Percentiles rank a stretch among this genome's conserved stretches.
Conservation (phyloP, 2,329 filamentous ascomycete species). For the Penicillium nordicum region DNA sequence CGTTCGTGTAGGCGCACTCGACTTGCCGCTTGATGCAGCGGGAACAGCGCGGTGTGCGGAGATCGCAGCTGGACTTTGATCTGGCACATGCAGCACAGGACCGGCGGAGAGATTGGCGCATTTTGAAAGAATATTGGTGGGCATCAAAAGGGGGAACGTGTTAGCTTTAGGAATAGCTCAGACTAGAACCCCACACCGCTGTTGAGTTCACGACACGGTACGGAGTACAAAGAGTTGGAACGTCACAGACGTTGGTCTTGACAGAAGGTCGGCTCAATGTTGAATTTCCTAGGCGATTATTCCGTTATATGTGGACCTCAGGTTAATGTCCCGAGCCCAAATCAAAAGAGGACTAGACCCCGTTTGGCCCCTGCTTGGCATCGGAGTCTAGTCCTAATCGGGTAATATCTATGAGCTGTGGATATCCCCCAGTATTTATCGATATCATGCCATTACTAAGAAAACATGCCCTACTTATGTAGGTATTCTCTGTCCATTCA, state of each 20-base stretch:
- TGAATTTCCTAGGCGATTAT: not conserved
- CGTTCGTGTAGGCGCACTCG: constrained; percentile 53
- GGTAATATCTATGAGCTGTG: constrained; percentile 2
- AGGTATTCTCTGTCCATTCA: no score
- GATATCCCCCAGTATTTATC: not conserved
- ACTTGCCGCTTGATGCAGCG: constrained; percentile 51
- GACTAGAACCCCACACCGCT: not conserved
- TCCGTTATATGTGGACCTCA: not conserved
- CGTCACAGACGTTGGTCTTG: not conserved
- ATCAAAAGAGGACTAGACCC: constrained; percentile 25
- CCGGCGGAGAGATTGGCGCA: constrained; percentile 56
- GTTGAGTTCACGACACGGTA: not conserved
- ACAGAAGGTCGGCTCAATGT: not conserved
- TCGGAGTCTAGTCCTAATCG: constrained; percentile 27
- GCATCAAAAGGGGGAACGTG: not conserved
- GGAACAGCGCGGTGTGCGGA: constrained; percentile 53
- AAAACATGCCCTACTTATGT: not conserved
- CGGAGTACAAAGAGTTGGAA: not conserved
- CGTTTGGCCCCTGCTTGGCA: constrained; percentile 6
- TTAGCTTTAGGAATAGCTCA: not conserved
- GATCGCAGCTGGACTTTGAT: constrained; percentile 56
- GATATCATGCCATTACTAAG: not conserved
- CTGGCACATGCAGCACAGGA: constrained; percentile 57
- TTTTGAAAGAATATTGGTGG: constrained; percentile 26
- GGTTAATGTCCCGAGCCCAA: not conserved